phyloP scores from a whole-genome alignment of 2,329 filamentous ascomycete genomes.

The Dactylellina cionopaga region DNA sequence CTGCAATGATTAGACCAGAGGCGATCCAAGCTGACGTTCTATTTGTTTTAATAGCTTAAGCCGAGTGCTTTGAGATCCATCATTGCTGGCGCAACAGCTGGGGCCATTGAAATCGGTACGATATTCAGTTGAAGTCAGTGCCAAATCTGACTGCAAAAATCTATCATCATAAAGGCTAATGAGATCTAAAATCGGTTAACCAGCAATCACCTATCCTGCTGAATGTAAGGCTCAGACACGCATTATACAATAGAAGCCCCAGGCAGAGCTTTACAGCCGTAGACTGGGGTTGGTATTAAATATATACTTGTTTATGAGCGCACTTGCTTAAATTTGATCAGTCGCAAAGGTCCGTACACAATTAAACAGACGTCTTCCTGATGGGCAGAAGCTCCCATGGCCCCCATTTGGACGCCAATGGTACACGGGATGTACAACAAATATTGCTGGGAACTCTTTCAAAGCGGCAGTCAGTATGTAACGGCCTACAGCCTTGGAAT shows the following conservation, averaged over 20 bases:
- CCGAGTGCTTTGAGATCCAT: slow-evolving; percentile 45
- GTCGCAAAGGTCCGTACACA: slow-evolving; percentile 94
- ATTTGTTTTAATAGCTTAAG: background rate
- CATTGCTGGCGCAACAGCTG: slow-evolving; percentile 74
- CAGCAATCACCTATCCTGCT: slow-evolving; percentile 90
- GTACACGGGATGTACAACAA: slow-evolving; percentile 97
- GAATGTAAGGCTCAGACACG: slow-evolving; percentile 72
- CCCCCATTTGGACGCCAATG: slow-evolving; percentile 92
- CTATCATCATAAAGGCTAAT: background rate
- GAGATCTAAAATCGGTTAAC: background rate
- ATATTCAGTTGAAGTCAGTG: slow-evolving; percentile 14
- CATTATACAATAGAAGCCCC: too few species aligned
- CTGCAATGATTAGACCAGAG: too few species aligned
- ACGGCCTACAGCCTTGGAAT: too few species aligned
- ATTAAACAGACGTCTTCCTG: slow-evolving; percentile 83
- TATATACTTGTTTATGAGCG: background rate
- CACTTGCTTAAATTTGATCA: slow-evolving; percentile 61
- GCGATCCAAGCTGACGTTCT: slow-evolving; percentile 1
- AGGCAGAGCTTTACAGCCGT: too few species aligned
- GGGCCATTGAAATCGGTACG: slow-evolving; percentile 90
- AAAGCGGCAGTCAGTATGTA: slow-evolving; percentile 91
- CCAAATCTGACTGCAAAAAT: background rate
- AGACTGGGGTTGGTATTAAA: too few species aligned
- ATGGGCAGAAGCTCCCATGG: slow-evolving; percentile 89
- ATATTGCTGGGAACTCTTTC: slow-evolving; percentile 95